Evolutionary conservation across 805 yeast genomes (phyloP).

Genomic region (Sugiyamaella chiloensis): DNA sequence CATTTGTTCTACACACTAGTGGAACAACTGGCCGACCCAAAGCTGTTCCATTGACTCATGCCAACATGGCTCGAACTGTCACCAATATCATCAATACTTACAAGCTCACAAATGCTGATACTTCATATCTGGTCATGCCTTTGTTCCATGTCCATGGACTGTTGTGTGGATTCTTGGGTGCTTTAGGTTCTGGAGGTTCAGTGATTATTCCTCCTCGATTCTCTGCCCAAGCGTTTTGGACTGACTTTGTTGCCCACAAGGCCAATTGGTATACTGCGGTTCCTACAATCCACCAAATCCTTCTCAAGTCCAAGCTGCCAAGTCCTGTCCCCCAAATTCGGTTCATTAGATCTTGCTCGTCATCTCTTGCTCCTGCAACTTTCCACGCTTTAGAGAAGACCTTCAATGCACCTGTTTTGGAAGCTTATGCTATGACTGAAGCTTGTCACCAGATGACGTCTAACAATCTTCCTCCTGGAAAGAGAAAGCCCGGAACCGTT

Average conservation of each 20-base stretch:
- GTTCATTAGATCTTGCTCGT: conserved; percentile 69
- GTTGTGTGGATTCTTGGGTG: conserved; percentile 60
- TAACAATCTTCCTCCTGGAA: conserved; percentile 61
- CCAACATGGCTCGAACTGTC: conserved; percentile 58
- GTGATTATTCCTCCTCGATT: conserved; percentile 61
- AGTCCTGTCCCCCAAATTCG: conserved; percentile 49
- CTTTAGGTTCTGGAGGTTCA: conserved; percentile 58
- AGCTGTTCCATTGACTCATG: conserved; percentile 68
- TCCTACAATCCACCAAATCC: conserved; percentile 70
- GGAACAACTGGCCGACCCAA: conserved; percentile 79
- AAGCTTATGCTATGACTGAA: conserved; percentile 80
- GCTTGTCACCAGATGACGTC: conserved; percentile 81
- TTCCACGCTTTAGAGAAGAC: conserved; percentile 54
- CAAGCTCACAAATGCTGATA: conserved; percentile 46
- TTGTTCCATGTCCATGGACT: conserved; percentile 75
- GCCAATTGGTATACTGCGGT: conserved; percentile 77
- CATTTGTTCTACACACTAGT: conserved; percentile 66
- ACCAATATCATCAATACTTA: conserved; percentile 59
- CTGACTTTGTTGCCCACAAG: conserved; percentile 45
- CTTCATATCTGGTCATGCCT: conserved; percentile 70
- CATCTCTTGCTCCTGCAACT: conserved; percentile 65
- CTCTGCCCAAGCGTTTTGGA: conserved; percentile 61
- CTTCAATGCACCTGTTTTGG: conserved; percentile 65
- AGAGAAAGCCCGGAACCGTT: conserved; percentile 67
- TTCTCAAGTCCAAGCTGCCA: conserved; percentile 53